A percentile compares a stretch with the other conserved stretches of the same genome.
These are phyloP conservation scores for Pseudopithomyces chartarum DNA, from an alignment of 2,329 filamentous ascomycete species.

Conservation along the genomic window DNA sequence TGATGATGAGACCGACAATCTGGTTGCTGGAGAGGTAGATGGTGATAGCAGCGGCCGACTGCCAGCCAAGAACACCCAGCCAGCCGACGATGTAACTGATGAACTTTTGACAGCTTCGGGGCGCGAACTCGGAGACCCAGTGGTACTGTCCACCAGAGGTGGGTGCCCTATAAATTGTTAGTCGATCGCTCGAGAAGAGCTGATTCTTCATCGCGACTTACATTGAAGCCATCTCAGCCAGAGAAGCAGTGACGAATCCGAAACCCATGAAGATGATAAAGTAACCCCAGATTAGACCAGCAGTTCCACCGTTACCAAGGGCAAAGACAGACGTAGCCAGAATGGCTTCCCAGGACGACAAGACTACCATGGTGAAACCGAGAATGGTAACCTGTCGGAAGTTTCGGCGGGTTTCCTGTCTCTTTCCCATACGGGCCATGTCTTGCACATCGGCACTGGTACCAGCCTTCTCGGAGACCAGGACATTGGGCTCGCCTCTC, in stretches of 20 bases:
- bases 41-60: conserved; percentile 41
- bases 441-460: conserved; percentile 22
- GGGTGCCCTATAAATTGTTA: conserved; percentile 26
- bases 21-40: conserved; percentile 36
- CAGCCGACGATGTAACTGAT: conserved; percentile 49
- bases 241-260: conserved; percentile 25
- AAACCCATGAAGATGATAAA: conserved; percentile 30
- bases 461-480: conserved; percentile 20
- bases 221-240: conserved; percentile 45
- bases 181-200: background rate
- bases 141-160: conserved; percentile 23
- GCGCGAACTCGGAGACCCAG: conserved; percentile 43
- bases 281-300: conserved; percentile 37
- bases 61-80: conserved; percentile 50
- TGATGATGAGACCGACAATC: conserved; percentile 39
- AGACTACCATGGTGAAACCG: conserved; percentile 24
- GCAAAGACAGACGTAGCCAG: conserved; percentile 20
- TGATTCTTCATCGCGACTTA: conserved; percentile 5
- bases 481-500: conserved; percentile 9
- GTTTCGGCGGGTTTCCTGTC: conserved; percentile 23
- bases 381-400: conserved; percentile 21
- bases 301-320: conserved; percentile 33
- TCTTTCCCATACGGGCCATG: conserved; percentile 32
- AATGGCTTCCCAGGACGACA: conserved; percentile 28
- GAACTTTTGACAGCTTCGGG: conserved; percentile 43